These are phyloP conservation scores for Euclidium syriacum DNA, from an alignment of 345 rosid species.

Conservation along the genomic window DNA sequence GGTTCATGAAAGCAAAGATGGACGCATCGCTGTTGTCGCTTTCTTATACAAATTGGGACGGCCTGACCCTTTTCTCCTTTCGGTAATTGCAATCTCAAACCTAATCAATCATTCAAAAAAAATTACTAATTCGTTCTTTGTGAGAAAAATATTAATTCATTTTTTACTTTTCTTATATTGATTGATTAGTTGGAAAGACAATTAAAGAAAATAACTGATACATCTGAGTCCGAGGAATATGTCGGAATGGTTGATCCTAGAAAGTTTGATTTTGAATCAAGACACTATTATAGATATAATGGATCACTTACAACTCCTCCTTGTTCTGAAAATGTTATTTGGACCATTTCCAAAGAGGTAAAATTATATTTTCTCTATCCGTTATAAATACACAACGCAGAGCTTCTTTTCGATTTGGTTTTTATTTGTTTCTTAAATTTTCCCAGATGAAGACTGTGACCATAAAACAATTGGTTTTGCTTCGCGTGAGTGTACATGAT, in stretches of 20 bases:
- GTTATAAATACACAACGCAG: no score
- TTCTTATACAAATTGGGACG: slow-evolving; percentile 47
- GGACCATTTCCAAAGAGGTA: slow-evolving; percentile 73
- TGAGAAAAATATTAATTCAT: background rate
- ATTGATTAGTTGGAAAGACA: slow-evolving; percentile 36
- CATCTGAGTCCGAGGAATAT: slow-evolving; percentile 23
- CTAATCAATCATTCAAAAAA: background rate
- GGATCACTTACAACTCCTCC: slow-evolving; percentile 95
- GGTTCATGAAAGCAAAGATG: slow-evolving; percentile 54
- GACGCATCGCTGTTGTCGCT: slow-evolving; percentile 44
- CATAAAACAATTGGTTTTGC: slow-evolving; percentile 11
- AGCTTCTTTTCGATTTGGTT: background rate
- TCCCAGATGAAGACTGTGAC: slow-evolving; percentile 17
- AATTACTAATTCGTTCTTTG: background rate
- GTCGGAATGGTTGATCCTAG: slow-evolving; percentile 52
- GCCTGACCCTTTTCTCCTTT: slow-evolving; percentile 48
- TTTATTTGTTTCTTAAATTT: background rate
- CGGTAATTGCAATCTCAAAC: slow-evolving; percentile 33
- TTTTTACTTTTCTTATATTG: background rate
- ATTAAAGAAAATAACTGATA: slow-evolving; percentile 34
- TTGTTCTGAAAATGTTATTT: slow-evolving; percentile 63
- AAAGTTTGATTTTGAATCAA: slow-evolving; percentile 39
- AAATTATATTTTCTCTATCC: background rate
- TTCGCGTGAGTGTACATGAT: slow-evolving; percentile 26
- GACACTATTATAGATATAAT: slow-evolving; percentile 62